Base-by-base conservation (phyloP, 805 yeast genomes). In the Saturnispora halmiae region DNA sequence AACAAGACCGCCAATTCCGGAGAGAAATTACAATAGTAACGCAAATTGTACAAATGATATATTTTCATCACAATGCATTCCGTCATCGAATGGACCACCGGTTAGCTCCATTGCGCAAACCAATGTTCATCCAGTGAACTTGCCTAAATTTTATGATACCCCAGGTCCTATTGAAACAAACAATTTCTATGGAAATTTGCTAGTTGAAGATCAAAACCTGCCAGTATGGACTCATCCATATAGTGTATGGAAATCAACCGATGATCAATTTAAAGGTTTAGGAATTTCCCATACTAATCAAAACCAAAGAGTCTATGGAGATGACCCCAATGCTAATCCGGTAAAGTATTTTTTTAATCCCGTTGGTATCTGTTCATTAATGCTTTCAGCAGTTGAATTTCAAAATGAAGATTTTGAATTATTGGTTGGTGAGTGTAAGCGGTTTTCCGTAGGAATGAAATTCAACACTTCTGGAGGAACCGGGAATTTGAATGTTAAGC, bases 171-270 rank as follows among this genome's bases (percentile, higher is more conserved):
- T 79, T 22, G 79, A 79, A 45, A 83, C 94, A 6, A 84, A 84
- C 58, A 82, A 83, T 53, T 84, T 83, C 53, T 84, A 78, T 56
- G 79, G 82, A 28, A 84, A 84, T 59, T 60, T 84, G 57, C 58
- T 83, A 9, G 66, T 84, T 27, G 86, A 70, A 1, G 68, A 69
- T 41, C 90, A 81, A 53, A 72, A 75, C 2, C 65, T 73, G 42
- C 84, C 90, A 0, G 71, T 77, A 0, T 84, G 88, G 87, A 75
- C 90, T 0, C 86, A 81, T 50, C 95, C 95, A 2, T 83, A 82
- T 53, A 74, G 84, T 24, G 61, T 82, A 5, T 83, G 88, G 90
- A 69, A 70, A 47, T 64, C 79, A 7, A 49, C 41, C 3, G 64
- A 59, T 36, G 56, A 55, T 16, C 49, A 51, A 15, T 66, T 58